Evolutionary conservation across 306 rosid species (phyloP), one percentile per base, ranked within the genome.

Genomic region (Fagus sylvatica): DNA sequence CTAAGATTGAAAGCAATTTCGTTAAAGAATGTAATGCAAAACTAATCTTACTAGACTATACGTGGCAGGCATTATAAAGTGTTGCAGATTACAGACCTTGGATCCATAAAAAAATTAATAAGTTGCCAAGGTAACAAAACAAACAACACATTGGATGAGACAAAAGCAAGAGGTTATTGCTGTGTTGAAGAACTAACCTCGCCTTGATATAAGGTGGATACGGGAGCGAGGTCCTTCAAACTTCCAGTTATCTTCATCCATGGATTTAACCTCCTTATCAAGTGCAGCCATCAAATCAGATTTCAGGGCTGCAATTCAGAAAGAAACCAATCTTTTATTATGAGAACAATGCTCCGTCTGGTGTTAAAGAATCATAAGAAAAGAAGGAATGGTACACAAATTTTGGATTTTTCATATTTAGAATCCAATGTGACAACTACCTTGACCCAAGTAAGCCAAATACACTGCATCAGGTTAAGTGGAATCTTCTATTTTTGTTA

Each of bases 141-240:
- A 36, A 74, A 77, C 13, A 72, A 68, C 13, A 42, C 16, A 76
- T 10, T 15, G 7, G 53, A 75, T 32, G 51, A 22, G 41, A 54
- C 54, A 34, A 41, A 75, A 33, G n/a, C 67, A 74, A 40, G 70
- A 70, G 73, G 34, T 2, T 17, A 79, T 78, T 72, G 2, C 57
- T 37, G 41, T 60, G 60, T 59, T 59, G 72, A 79, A 48, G 57
- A 32, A 74, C 83, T 69, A 70, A 85, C 91, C 91, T 87, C 83
- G 85, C 42, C 85, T 90, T 41, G 97, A 90, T 82, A 82, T 72
- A 67, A 86, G 90, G 84, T 89, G 92, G 74, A 92, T 90, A 61
- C 93, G 91, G 32, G 97, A 93, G 16, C 96, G 91, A 61, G 97
- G 97, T 57, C 97, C 97, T 89, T 95, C 98, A 88, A 89, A 92